Evolutionary conservation across 306 rosid genomes (phyloP), one percentile per base, ranked within the genome.

Genomic region (Castanopsis chinensis): DNA sequence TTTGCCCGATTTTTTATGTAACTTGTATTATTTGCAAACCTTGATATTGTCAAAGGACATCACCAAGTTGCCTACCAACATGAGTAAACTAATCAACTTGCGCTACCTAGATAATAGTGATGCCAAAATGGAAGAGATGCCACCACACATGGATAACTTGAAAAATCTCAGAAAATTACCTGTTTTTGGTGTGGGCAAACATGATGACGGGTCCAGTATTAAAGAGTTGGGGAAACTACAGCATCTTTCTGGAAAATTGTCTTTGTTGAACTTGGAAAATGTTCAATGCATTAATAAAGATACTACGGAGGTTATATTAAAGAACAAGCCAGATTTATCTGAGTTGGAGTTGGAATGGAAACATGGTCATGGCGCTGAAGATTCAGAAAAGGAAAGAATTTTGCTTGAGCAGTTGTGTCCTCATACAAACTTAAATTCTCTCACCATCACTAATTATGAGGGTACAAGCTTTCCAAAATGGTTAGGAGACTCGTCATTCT

Each of bases 391-490:
- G 57, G 85, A 77, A 18, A 86, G 71, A 54, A 20, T 4, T 13
- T 69, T 80, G 23, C 63, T 86, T 7, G 60, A 20, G 58, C 74
- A 76, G 58, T 71, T 83, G 6, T 78, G 69, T 51, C 89, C 83
- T 2, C 70, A 64, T n/a, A 35, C 75, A 32, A 80, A 86, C 67
- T 74, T 86, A 79, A 83, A 70, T 73, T 70, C 74, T 57, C 86
- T 86, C 4, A 45, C 51, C 55, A 74, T 86, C 21, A 21, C 45
- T 63, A 63, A 52, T 19, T 86, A 83, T 83, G 64, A 76, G 19
- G 85, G 89, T 61, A 86, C 83, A 55, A 74, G 65, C 57, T 83
- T 86, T 77, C 85, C 87, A 5, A 17, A 80, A 14, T 83, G 89
- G 87, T 56, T 86, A 49, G 87, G 87, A 8, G 81, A 77, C 54